Evolutionary conservation across 1,284 basidiomycete species (phyloP), one percentile per base, ranked within the genome.

Genomic region (Vanrija humicola): DNA sequence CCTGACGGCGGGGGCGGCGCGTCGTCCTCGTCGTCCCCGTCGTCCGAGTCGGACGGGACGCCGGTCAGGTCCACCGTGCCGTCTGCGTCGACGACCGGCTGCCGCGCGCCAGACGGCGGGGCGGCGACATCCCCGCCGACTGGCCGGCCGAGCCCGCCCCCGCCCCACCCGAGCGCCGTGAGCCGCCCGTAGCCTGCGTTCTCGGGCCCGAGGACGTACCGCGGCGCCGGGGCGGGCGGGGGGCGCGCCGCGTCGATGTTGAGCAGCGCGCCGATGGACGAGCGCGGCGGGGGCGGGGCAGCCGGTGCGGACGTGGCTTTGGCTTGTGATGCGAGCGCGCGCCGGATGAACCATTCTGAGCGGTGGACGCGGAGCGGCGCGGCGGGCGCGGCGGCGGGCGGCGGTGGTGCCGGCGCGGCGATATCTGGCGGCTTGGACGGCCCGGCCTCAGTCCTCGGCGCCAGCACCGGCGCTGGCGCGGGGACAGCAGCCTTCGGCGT

Each of bases 341-440:
- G 68, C 5, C 72, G 71, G 56, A 75, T 74, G 62, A 73, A 75
- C 73, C 73, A 75, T 52, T 75, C 70, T 19, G 56, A 63, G 3
- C 54, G 53, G 46, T 65, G 59, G 14, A 74, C 58, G 12, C 65
- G 64, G 19, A 71, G 45, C 23, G 61, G 62, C 43, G 46, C 21
- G 28, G 48, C 26, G 15, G 38, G 23, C 6, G n/a, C n/a, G n/a
- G n/a, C n/a, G n/a, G 52, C 15, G 8, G 42, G 23, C 2, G 38
- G n/a, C 6, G 14, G 6, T 1, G 45, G 34, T 28, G 7, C 8
- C n/a, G 46, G 15, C 18, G 38, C 12, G 19, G 14, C 29, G 6
- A 6, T 12, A n/a, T 21, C 18, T 34, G 26, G 18, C 25, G n/a
- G 14, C 18, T 48, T 44, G n/a, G 42, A 21, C 16, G 25, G 25